These are phyloP conservation scores for Olyra latifolia DNA, from an alignment of 176 grass and related monocot species.

Conservation along the genomic window DNA sequence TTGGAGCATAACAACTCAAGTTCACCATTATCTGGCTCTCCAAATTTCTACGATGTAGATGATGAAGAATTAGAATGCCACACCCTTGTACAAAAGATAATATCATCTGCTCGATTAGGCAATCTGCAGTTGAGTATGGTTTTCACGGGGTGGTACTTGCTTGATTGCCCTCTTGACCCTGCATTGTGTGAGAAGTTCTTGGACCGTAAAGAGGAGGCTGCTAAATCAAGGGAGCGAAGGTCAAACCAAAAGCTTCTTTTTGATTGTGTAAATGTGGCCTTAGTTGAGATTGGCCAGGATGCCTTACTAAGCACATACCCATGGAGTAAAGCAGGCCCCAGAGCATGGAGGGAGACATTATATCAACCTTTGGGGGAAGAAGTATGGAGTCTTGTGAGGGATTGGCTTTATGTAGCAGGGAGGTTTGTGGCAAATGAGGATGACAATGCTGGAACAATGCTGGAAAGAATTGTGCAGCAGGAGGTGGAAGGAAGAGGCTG, in stretches of 20 bases:
- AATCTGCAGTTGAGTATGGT: conserved; percentile 44
- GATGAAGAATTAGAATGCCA: conserved; percentile 53
- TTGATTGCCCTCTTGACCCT: conserved; percentile 66
- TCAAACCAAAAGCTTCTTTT: conserved; percentile 85
- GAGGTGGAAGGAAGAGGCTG: conserved; percentile 63
- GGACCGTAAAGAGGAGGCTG: conserved; percentile 70
- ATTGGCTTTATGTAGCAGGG: conserved; percentile 52
- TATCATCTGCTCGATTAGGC: conserved; percentile 65
- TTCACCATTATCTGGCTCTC: conserved; percentile 26
- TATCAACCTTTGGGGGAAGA: conserved; percentile 37
- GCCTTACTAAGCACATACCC: conserved; percentile 39
- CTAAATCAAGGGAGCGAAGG: conserved; percentile 69
- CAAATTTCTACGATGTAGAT: conserved; percentile 24
- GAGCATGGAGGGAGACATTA: background rate
- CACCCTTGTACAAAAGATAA: conserved; percentile 66
- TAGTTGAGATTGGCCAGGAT: conserved; percentile 63
- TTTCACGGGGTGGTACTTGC: conserved; percentile 65
- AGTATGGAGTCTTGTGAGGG: conserved; percentile 55
- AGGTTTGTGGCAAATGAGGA: conserved; percentile 20
- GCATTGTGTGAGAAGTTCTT: conserved; percentile 63
- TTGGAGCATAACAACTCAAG: conserved; percentile 53
- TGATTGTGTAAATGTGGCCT: conserved; percentile 64
- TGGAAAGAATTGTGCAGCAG: conserved; percentile 59
- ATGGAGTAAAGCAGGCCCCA: conserved; percentile 32
- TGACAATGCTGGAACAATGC: conserved; percentile 24